A percentile compares a stretch with the other conserved stretches of the same genome.
phyloP scores from a whole-genome alignment of 176 grass and related monocot genomes.

The Oryza meridionalis region DNA sequence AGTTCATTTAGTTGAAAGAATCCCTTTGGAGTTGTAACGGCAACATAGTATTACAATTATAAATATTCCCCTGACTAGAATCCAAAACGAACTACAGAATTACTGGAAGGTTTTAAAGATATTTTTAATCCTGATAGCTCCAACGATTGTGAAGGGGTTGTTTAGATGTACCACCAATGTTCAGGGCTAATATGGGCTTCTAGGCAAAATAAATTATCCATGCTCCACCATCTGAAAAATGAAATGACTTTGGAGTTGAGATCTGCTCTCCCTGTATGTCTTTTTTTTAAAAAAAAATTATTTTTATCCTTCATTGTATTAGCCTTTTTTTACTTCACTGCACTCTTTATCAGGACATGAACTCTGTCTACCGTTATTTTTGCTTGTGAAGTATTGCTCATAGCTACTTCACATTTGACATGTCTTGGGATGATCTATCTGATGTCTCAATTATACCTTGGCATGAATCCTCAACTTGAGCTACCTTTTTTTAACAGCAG shows the following conservation, averaged over 20 bases:
- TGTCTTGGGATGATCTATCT: constrained; percentile 19
- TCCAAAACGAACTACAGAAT: neutral
- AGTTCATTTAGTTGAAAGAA: neutral
- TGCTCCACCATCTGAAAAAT: neutral
- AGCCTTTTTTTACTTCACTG: neutral
- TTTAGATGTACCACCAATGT: neutral
- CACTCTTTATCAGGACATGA: constrained; percentile 9
- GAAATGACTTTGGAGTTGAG: neutral
- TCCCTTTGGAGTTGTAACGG: neutral
- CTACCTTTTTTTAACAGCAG: constrained; percentile 44
- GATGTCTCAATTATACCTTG: constrained; percentile 9
- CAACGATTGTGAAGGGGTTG: neutral
- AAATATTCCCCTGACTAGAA: neutral
- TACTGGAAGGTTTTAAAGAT: neutral
- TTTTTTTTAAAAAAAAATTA: neutral
- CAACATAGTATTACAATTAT: neutral
- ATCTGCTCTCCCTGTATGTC: neutral
- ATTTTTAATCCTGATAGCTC: neutral
- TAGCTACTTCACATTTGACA: constrained; percentile 3
- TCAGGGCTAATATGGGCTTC: neutral
- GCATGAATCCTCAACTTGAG: constrained; percentile 16
- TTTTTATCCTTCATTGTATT: neutral
- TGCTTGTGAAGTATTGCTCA: neutral
- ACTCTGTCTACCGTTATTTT: neutral
- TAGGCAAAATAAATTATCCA: neutral